Evolutionary conservation across 441 rosid species (phyloP).

Genomic region (Populus hybrid): DNA sequence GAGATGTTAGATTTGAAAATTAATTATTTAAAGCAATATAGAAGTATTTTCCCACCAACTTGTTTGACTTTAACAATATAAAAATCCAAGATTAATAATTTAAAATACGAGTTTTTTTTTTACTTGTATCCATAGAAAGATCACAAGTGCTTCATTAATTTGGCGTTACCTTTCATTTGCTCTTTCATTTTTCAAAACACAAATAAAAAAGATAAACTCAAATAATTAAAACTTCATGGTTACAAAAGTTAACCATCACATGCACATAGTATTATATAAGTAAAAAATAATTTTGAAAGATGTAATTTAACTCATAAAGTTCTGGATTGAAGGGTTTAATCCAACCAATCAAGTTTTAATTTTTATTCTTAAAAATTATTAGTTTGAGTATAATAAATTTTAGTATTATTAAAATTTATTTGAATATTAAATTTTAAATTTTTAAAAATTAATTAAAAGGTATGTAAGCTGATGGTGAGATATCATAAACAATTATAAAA

Average conservation of each 20-base stretch:
- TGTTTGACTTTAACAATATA: no score
- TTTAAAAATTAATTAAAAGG: not conserved
- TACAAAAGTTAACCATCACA: not conserved
- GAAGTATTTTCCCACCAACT: no score
- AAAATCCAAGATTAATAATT: not conserved
- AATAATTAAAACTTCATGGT: not conserved
- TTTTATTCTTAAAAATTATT: no score
- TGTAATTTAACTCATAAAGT: no score
- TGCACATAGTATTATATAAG: not conserved
- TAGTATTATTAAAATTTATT: no score
- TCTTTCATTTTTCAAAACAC: not conserved
- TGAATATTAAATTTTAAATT: not conserved
- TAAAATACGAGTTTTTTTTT: not conserved
- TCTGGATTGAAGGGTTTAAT: no score
- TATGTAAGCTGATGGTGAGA: not conserved
- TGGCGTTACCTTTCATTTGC: not conserved
- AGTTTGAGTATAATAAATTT: no score
- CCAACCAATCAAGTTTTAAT: rapidly evolving
- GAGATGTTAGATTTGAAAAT: no score
- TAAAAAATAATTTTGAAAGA: rapidly evolving
- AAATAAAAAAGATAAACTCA: not conserved
- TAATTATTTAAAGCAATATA: no score
- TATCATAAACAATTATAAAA: not conserved
- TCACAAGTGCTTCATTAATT: not conserved
- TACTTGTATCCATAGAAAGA: not conserved